Percentiles rank a stretch among this genome's conserved stretches.
Conservation (phyloP, 257 asterid genomes). For the Forsythia suspensa region DNA sequence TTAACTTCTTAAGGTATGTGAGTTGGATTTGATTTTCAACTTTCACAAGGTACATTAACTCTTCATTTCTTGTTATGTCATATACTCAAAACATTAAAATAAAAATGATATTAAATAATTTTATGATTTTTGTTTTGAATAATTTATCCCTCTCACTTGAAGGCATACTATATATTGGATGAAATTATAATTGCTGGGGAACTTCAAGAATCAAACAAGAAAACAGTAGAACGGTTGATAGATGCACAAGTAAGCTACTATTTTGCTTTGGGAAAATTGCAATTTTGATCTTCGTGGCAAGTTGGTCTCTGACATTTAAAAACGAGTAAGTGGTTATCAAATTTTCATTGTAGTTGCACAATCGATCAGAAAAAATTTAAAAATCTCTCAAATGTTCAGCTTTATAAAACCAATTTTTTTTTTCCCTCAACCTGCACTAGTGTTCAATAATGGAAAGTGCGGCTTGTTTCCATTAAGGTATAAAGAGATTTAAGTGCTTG, state of each 20-base stretch:
- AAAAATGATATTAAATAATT: not conserved
- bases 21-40: conserved; percentile 21
- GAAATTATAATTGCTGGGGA: conserved; percentile 19
- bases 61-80: not conserved
- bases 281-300: too few species aligned
- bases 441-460: too few species aligned
- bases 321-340: too few species aligned
- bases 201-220: conserved; percentile 22
- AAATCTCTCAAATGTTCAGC: too few species aligned
- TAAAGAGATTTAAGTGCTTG: too few species aligned
- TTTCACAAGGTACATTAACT: conserved; percentile 14
- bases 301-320: too few species aligned
- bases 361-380: too few species aligned
- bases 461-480: too few species aligned
- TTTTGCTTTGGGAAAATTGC: not conserved
- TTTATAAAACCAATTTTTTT: too few species aligned
- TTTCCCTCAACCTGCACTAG: too few species aligned
- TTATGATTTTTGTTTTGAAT: not conserved
- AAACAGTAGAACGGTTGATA: conserved; percentile 11
- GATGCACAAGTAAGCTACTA: not conserved
- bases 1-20: conserved; percentile 11
- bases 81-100: not conserved
- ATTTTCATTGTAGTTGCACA: too few species aligned
- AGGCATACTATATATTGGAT: conserved; percentile 21
- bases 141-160: not conserved